These are phyloP conservation scores for Lophiotrema nucula DNA, from an alignment of 495 filamentous ascomycete species.

Conservation along the genomic window DNA sequence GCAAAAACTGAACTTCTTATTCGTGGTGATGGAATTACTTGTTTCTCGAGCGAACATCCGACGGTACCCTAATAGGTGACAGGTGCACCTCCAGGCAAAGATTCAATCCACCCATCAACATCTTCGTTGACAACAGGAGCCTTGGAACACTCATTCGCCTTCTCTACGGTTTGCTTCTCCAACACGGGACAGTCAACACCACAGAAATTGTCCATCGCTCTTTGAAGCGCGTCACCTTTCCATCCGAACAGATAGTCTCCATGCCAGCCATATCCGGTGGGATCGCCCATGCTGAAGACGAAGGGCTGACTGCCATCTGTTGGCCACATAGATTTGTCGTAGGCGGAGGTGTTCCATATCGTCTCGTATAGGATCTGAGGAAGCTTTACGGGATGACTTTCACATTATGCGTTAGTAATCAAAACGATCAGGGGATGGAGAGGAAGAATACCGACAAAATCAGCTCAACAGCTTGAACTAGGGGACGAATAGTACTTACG, in stretches of 20 bases:
- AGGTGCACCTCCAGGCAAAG: conserved; percentile 2
- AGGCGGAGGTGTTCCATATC: conserved; percentile 19
- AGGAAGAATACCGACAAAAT: neutral
- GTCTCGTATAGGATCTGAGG: conserved; percentile 23
- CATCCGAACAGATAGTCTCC: conserved; percentile 30
- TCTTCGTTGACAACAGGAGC: conserved; percentile 4
- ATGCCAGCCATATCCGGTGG: conserved; percentile 17
- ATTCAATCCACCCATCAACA: conserved; percentile 20
- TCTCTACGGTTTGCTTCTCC: conserved; percentile 12
- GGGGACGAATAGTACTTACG: neutral
- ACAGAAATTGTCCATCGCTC: conserved; percentile 18
- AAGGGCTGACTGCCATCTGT: conserved; percentile 24
- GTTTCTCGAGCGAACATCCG: too few species aligned
- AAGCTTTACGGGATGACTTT: conserved; percentile 18
- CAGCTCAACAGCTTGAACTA: neutral
- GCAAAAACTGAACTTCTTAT: too few species aligned
- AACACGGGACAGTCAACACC: conserved; percentile 5
- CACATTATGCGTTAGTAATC: neutral
- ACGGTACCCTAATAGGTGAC: conserved; percentile 7
- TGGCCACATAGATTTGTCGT: conserved; percentile 16
- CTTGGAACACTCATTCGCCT: conserved; percentile 16
- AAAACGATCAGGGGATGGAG: neutral
- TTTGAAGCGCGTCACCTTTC: conserved; percentile 22
- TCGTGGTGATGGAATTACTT: too few species aligned
- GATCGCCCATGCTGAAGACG: conserved; percentile 17